Evolutionary conservation across 2,329 filamentous ascomycete genomes (phyloP).

Genomic region (Emericellopsis atlantica): DNA sequence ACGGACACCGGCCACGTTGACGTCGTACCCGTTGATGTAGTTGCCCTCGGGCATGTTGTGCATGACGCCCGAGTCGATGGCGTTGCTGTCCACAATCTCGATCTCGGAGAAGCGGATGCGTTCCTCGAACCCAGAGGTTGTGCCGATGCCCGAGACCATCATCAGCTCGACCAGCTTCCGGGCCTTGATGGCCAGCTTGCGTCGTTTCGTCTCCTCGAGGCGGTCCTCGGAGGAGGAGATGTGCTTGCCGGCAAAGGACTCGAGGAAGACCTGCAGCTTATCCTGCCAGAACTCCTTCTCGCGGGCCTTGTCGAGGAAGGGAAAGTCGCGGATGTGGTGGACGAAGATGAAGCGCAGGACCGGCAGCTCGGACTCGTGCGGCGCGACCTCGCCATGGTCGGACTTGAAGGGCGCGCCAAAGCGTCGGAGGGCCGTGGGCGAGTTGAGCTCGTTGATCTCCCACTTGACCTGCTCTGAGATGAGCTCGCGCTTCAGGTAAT

Average conservation of each 20-base stretch:
- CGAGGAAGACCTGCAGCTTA: constrained; percentile 89
- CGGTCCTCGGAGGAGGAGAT: constrained; percentile 96
- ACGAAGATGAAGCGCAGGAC: constrained; percentile 96
- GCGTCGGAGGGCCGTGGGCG: constrained; percentile 82
- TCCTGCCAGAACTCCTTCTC: constrained; percentile 99
- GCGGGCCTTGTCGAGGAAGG: constrained; percentile 88
- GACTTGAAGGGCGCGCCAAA: constrained; percentile 95
- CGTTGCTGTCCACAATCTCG: constrained; percentile 87
- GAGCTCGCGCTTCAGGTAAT: constrained; percentile 95
- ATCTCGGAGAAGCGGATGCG: constrained; percentile 93
- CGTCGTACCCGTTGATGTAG: constrained; percentile 90
- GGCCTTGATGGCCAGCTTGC: constrained; percentile 83
- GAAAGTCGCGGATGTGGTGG: constrained; percentile 94
- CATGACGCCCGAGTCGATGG: constrained; percentile 80
- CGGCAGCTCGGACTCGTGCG: constrained; percentile 85
- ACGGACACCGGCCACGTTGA: constrained; percentile 85
- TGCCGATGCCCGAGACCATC: constrained; percentile 97
- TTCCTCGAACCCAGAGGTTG: constrained; percentile 94
- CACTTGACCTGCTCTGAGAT: constrained; percentile 78
- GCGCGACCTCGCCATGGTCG: constrained; percentile 82
- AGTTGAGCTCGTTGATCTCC: constrained; percentile 89
- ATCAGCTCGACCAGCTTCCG: constrained; percentile 95
- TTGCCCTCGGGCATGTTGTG: constrained; percentile 84
- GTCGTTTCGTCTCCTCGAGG: constrained; percentile 87
- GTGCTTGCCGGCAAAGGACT: constrained; percentile 93